These are phyloP conservation scores for Podila horticola DNA, from an alignment of 192 early-diverging fungal genomes.

Conservation along the genomic window DNA sequence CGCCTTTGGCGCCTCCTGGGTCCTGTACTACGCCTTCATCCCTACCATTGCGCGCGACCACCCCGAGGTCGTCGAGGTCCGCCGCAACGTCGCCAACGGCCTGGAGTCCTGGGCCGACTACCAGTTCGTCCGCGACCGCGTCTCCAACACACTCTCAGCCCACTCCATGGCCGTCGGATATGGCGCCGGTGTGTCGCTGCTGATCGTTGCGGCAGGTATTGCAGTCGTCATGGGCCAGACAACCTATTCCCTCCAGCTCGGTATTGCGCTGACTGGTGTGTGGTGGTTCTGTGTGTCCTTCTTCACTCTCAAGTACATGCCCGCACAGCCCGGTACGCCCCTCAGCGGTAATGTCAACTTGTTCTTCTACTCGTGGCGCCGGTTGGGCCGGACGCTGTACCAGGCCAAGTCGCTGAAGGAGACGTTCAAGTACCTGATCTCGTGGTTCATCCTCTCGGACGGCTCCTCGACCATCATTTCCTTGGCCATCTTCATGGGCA, in stretches of 20 bases:
- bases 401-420: slow-evolving; percentile 61
- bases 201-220: slow-evolving; percentile 52
- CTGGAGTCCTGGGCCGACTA: slow-evolving; percentile 31
- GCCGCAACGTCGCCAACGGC: slow-evolving; percentile 7
- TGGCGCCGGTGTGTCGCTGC: slow-evolving; percentile 39
- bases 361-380: slow-evolving; percentile 55
- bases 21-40: slow-evolving; percentile 66
- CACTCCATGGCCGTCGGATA: slow-evolving; percentile 52
- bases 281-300: slow-evolving; percentile 63
- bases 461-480: slow-evolving; percentile 68
- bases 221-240: slow-evolving; percentile 30
- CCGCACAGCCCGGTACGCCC: slow-evolving; percentile 54
- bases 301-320: slow-evolving; percentile 50
- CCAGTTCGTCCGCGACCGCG: slow-evolving; percentile 20
- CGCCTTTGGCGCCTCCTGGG: slow-evolving; percentile 57
- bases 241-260: slow-evolving; percentile 53
- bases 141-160: slow-evolving; percentile 54
- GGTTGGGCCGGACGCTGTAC: slow-evolving; percentile 43
- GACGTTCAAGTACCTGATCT: slow-evolving; percentile 71
- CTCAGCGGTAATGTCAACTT: slow-evolving; percentile 52
- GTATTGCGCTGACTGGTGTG: slow-evolving; percentile 53
- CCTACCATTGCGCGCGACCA: slow-evolving; percentile 56
- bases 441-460: slow-evolving; percentile 80
- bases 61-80: slow-evolving; percentile 37
- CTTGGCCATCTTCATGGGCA: slow-evolving; percentile 68